Base-by-base conservation (phyloP, 805 yeast genomes). In the Ogataea angusta region DNA sequence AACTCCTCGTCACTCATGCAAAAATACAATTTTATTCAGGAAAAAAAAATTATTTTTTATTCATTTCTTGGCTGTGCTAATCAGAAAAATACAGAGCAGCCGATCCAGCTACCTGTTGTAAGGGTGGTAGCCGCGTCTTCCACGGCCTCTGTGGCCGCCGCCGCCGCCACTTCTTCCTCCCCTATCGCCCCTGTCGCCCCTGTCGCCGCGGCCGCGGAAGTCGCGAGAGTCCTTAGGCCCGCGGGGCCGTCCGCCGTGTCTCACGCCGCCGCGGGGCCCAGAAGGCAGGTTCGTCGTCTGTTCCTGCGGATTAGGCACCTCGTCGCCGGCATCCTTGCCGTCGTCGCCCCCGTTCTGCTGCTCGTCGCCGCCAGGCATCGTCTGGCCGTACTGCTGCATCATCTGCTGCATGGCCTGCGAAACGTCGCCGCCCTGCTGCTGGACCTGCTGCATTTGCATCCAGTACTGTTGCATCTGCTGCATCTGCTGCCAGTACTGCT, bases 401-500 rank as follows among this genome's bases (percentile, higher is more conserved):
- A 40, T 40, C 28, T 40, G 38, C 10, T 34, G 35, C 43, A 40
- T 40, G 27, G 38, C 38, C 38, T 40, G 43, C 34, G 43, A 34
- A 16, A 23, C 29, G 18, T 40, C 43, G n/a, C 43, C 43, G 12
- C 43, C 52, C 39, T 47, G 54, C 40, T 54, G 61, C 42, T 57
- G 60, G 54, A 51, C 51, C 48, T 58, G 64, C 42, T 59, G 63
- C 66, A 59, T 57, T 38, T 57, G 62, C 56, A 59, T 45, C 61
- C 61, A 55, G 46, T 54, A 54, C 42, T 60, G 63, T 46, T 67
- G 74, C 64, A 73, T 75, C 51, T 73, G 79, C 54, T 79, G 83
- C 57, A 72, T 68, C 69, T 76, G 76, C 54, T 72, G 72, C 83
- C 85, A 80, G 48, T 75, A 76, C 49, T 72, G 76, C 27, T 56